Conservation (phyloP, 78 protist genomes). For the Dictyostelium purpureum region DNA sequence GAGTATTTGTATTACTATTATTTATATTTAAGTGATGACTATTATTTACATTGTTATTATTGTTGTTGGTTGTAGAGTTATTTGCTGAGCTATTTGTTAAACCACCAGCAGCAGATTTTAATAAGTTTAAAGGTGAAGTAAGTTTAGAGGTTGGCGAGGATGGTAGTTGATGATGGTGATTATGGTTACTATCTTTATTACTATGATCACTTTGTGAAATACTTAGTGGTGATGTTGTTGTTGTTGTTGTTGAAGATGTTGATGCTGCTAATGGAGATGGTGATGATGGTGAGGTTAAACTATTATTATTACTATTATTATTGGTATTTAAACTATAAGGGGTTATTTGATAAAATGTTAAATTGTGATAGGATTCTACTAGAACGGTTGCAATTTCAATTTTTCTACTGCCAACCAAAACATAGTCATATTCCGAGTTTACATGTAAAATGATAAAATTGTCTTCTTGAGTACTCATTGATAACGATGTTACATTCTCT, state of each 20-base stretch:
- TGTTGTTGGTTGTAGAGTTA: not conserved
- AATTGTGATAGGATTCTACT: conserved; percentile 66
- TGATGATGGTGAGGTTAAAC: not conserved
- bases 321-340: not conserved
- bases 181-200: not conserved
- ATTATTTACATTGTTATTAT: not conserved
- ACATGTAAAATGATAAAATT: conserved; percentile 87
- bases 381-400: conserved; percentile 84
- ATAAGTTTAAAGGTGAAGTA: not conserved
- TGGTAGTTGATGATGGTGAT: not conserved
- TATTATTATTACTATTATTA: not conserved
- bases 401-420: conserved; percentile 85
- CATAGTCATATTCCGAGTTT: conserved; percentile 88
- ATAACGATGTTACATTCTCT: conserved; percentile 39
- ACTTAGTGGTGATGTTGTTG: not conserved
- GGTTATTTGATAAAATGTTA: conserved; percentile 12
- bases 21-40: not conserved
- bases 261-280: not conserved
- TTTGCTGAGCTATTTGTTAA: not conserved
- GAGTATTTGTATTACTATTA: not conserved
- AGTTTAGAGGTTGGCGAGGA: not conserved
- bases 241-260: not conserved
- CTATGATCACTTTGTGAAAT: not conserved
- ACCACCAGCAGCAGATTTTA: not conserved
- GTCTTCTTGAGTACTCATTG: conserved; percentile 82